Conservation (phyloP, 139 green algal species). For the Coelastrella sp. region DNA sequence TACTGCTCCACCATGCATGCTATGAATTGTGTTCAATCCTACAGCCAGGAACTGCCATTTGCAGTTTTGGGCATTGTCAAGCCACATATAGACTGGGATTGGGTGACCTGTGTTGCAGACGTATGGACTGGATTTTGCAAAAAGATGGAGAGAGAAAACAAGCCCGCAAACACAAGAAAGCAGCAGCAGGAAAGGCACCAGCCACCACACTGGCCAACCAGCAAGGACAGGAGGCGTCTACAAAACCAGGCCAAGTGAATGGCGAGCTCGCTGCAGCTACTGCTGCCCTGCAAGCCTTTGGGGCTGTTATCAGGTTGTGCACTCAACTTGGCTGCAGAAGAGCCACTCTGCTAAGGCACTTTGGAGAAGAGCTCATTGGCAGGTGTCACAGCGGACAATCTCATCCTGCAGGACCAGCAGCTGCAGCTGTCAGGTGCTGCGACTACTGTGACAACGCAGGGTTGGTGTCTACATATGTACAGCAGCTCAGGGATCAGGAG, state of each 20-base stretch:
- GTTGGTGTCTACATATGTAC: not conserved
- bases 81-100: not conserved
- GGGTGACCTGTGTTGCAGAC: not conserved
- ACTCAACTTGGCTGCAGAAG: conserved; percentile 1
- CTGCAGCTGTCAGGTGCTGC: conserved; percentile 21
- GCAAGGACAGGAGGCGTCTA: conserved; percentile 2
- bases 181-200: not conserved
- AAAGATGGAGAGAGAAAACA: conserved; percentile 31
- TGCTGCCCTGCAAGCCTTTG: conserved; percentile 33
- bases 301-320: conserved; percentile 6
- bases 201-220: not conserved
- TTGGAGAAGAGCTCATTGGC: conserved; percentile 9
- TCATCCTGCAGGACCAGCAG: not conserved
- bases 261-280: not conserved
- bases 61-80: not conserved
- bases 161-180: conserved; percentile 28
- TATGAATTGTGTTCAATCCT: too few relatives aligned
- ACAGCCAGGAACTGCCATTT: not conserved
- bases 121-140: conserved; percentile 42
- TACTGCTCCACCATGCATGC: too few relatives aligned
- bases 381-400: not conserved
- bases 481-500: conserved; percentile 20
- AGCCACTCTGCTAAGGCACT: conserved; percentile 22
- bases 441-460: conserved; percentile 23
- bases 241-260: not conserved